Conservation (phyloP, 2,329 filamentous ascomycete genomes). For the Thermothelomyces thermophilus region DNA sequence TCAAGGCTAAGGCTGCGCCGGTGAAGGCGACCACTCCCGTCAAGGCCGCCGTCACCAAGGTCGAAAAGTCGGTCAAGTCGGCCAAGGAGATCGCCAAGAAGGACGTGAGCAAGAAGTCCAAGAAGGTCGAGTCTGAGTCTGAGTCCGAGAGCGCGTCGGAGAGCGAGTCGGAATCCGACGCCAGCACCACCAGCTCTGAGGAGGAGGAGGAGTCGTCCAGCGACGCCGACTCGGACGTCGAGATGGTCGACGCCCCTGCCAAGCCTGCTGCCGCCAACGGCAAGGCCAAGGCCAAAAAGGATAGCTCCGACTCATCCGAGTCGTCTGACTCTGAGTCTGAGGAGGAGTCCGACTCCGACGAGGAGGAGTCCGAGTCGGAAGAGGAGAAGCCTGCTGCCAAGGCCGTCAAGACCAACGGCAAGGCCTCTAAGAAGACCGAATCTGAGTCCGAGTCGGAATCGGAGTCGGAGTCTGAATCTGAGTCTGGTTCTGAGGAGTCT, state of each 20-base stretch:
- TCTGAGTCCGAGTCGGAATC: constrained; percentile 11
- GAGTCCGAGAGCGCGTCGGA: constrained; percentile 28
- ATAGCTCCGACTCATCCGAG: constrained; percentile 23
- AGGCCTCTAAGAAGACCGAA: constrained; percentile 29
- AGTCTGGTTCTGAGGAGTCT: constrained; percentile 31
- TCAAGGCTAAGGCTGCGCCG: constrained; percentile 43
- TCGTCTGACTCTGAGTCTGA: constrained; percentile 33
- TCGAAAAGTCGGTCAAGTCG: constrained; percentile 12
- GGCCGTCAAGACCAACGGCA: constrained; percentile 33
- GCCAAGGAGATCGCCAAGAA: constrained; percentile 20
- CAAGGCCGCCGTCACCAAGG: constrained; percentile 21
- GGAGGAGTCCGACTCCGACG: constrained; percentile 25
- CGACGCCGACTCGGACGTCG: constrained; percentile 32
- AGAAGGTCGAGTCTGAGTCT: constrained; percentile 31
- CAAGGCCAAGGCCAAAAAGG: constrained; percentile 28
- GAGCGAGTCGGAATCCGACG: constrained; percentile 23
- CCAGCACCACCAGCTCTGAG: constrained; percentile 21
- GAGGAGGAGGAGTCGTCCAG: too few species aligned
- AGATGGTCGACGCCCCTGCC: constrained; percentile 31
- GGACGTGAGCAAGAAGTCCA: constrained; percentile 18
- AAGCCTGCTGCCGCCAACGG: constrained; percentile 33
- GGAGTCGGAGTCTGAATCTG: constrained; percentile 24
- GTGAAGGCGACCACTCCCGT: too few species aligned
- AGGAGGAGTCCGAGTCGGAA: constrained; percentile 35
- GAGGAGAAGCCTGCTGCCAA: constrained; percentile 33